Percentiles rank a stretch among this genome's conserved stretches.
Conservation (phyloP, 805 yeast species). For the Metschnikowia cubensis region DNA sequence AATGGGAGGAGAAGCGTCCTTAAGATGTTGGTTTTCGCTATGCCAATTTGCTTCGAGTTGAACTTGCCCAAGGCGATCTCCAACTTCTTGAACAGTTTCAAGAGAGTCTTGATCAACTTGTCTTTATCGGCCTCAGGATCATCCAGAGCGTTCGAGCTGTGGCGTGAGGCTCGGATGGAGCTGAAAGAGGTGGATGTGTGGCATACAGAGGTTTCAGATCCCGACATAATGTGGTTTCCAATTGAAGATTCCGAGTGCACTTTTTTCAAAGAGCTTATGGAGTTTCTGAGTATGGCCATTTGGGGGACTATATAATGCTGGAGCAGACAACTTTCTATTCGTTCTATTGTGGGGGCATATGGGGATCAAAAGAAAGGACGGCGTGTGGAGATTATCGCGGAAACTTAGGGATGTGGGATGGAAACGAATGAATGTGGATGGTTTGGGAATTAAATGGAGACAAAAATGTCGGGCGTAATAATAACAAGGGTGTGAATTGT, state of each 20-base stretch:
- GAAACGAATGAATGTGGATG: background rate
- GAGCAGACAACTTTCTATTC: background rate
- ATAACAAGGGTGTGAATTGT: background rate
- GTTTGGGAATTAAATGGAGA: background rate
- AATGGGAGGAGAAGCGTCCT: constrained; percentile 40
- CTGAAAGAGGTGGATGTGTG: background rate
- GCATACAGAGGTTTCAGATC: constrained; percentile 1
- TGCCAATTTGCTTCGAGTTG: constrained; percentile 19
- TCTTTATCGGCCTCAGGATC: constrained; percentile 9
- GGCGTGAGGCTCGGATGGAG: background rate
- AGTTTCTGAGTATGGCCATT: constrained; percentile 4
- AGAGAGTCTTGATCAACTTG: constrained; percentile 10
- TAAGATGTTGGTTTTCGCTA: constrained; percentile 35
- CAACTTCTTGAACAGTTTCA: constrained; percentile 29
- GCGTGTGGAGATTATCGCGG: background rate
- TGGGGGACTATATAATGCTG: background rate
- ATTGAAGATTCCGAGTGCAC: constrained; percentile 2
- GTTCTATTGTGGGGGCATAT: background rate
- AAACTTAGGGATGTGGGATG: background rate
- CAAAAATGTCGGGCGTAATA: background rate
- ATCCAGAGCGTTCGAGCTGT: background rate
- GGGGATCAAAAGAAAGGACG: background rate
- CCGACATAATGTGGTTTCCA: background rate
- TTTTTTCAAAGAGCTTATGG: constrained; percentile 1
- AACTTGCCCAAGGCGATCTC: constrained; percentile 45